A percentile compares a stretch with the other conserved stretches of the same genome.
Conservation (phyloP, 805 yeast genomes). For the Candida verbasci region DNA sequence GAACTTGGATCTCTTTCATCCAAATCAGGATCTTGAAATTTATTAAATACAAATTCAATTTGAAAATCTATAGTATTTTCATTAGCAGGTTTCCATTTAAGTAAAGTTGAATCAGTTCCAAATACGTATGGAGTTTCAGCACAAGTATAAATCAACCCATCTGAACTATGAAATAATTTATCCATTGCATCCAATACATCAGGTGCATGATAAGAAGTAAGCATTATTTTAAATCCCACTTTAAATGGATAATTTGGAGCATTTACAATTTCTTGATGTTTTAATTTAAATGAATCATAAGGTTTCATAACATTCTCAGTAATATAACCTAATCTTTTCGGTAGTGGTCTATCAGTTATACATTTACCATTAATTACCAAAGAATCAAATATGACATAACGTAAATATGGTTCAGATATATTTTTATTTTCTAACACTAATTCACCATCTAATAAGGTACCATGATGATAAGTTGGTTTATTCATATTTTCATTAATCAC, state of each 20-base stretch:
- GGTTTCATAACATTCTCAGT: conserved; percentile 80
- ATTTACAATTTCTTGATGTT: conserved; percentile 68
- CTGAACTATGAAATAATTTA: conserved; percentile 79
- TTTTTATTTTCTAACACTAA: conserved; percentile 73
- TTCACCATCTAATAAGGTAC: conserved; percentile 92
- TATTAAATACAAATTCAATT: conserved; percentile 57
- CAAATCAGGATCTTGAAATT: conserved; percentile 57
- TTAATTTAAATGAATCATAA: conserved; percentile 61
- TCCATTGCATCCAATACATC: conserved; percentile 71
- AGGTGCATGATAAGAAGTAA: conserved; percentile 70
- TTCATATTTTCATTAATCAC: conserved; percentile 38
- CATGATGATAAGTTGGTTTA: conserved; percentile 66
- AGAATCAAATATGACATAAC: conserved; percentile 89
- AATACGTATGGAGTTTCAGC: conserved; percentile 80
- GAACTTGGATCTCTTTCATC: conserved; percentile 64
- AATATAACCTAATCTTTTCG: conserved; percentile 82
- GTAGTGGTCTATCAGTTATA: conserved; percentile 65
- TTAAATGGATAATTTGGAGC: conserved; percentile 72
- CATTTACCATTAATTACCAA: conserved; percentile 74
- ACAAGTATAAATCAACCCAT: conserved; percentile 91
- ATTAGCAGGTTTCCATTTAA: conserved; percentile 97
- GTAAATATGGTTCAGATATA: conserved; percentile 42
- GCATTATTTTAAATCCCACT: conserved; percentile 84
- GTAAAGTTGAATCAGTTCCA: conserved; percentile 81
- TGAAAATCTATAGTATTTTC: conserved; percentile 93